Base-by-base conservation (phyloP, 1,284 basidiomycete genomes). In the Cutaneotrichosporon sp. region DNA sequence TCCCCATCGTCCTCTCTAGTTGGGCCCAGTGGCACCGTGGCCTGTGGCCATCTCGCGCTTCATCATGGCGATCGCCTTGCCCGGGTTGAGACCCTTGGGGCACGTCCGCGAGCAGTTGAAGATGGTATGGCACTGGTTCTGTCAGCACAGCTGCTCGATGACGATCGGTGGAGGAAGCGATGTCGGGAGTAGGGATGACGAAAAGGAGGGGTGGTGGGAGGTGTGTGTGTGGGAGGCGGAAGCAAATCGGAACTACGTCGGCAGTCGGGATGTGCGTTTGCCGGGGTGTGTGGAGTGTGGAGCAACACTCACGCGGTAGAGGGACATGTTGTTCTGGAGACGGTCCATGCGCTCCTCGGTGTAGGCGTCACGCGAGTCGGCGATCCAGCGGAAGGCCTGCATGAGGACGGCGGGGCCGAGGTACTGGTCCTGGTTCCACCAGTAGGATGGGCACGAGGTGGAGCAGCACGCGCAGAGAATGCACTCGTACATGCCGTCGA, bases 391-490 rank as follows among this genome's bases (percentile, higher is more conserved):
- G 81, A 94, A 94, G 0, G 91, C 90, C 74, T 91, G 89, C 93
- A 97, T 95, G 71, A 98, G 84, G 0, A 94, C 94, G 10, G 95
- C 95, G 7, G 95, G 95, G 53, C 95, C 95, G 54, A 98, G 89
- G 82, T 98, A 99, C 81, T 94, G 90, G 78, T 99, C 94, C 83
- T 95, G 92, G 83, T 98, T 98, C 95, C 95, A 98, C 95, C 95
- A 98, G 83, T 98, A 97, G 45, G 80, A 81, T 4, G 92, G 93
- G 85, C 95, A 98, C 55, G 90, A 92, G 0, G 95, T 98, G 50
- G 92, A 94, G 84, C 95, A 98, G 82, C 95, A 95, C 0, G 93
- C 93, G 72, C 74, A 78, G 43, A 77, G 68, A 65, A 78, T 79
- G 79, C 92, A 94, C 81, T 98, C 95, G 83, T 98, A 99, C 83